Conservation (phyloP, 495 filamentous ascomycete genomes). For the Podospora pseudocomata region DNA sequence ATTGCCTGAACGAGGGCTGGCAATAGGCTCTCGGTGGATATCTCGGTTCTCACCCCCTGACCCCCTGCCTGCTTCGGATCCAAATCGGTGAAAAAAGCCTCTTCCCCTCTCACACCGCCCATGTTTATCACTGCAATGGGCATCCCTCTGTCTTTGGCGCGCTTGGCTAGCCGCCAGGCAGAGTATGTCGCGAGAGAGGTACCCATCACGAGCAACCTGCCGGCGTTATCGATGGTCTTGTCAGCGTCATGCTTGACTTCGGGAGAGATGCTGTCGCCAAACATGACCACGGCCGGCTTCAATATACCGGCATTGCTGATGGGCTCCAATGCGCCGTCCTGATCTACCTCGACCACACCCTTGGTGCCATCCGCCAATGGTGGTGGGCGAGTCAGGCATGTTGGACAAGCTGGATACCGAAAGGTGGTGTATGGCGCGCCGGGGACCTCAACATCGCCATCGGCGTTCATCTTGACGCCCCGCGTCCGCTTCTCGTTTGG, state of each 20-base stretch:
- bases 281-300: constrained; percentile 92
- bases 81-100: constrained; percentile 57
- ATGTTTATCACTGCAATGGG: constrained; percentile 81
- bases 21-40: constrained; percentile 52
- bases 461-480: constrained; percentile 82
- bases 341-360: constrained; percentile 64
- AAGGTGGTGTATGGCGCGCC: constrained; percentile 84
- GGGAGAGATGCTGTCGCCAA: constrained; percentile 77
- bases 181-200: constrained; percentile 92
- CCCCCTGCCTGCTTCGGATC: constrained; percentile 45
- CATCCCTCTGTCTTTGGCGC: constrained; percentile 76
- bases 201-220: constrained; percentile 72
- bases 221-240: constrained; percentile 69
- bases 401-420: constrained; percentile 84
- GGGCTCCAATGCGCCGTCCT: constrained; percentile 73
- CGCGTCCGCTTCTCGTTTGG: constrained; percentile 62
- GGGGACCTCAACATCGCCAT: constrained; percentile 92
- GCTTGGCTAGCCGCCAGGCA: constrained; percentile 83
- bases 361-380: constrained; percentile 50
- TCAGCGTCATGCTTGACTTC: constrained; percentile 73
- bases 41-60: constrained; percentile 50
- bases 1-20: constrained; percentile 50
- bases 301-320: constrained; percentile 72
- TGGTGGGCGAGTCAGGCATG: constrained; percentile 68
- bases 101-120: constrained; percentile 78